A percentile compares a stretch with the other conserved stretches of the same genome.
Evolutionary conservation across 345 rosid genomes (phyloP).

Genomic region (Gossypium raimondii): DNA sequence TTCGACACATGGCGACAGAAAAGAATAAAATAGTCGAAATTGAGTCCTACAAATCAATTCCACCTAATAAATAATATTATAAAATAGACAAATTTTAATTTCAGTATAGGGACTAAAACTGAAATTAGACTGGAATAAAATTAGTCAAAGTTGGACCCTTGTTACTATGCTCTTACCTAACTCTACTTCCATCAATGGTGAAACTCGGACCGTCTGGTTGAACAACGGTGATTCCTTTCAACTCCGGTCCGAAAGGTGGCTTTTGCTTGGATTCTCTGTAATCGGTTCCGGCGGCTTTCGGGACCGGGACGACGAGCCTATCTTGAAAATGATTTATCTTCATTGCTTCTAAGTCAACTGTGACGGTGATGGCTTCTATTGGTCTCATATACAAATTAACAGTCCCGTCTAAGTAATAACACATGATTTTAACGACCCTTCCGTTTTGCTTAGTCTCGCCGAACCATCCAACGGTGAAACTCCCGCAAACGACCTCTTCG

Average conservation of each 20-base stretch:
- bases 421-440: constrained; percentile 31
- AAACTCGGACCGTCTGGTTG: constrained; percentile 44
- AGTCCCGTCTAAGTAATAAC: constrained; percentile 33
- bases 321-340: constrained; percentile 25
- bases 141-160: background rate
- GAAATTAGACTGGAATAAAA: background rate
- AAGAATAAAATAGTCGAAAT: background rate
- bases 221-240: constrained; percentile 27
- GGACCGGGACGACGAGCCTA: constrained; percentile 26
- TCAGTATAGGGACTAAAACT: background rate
- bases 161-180: constrained; percentile 23
- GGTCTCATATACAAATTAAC: constrained; percentile 38
- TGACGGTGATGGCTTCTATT: constrained; percentile 30
- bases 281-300: constrained; percentile 38
- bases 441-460: constrained; percentile 23
- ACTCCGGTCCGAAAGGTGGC: constrained; percentile 15
- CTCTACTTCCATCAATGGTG: constrained; percentile 27
- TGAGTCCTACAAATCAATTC: too few relatives aligned
- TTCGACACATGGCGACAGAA: background rate
- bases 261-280: constrained; percentile 31
- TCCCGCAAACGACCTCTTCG: constrained; percentile 24
- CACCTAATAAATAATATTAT: too few relatives aligned
- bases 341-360: constrained; percentile 33
- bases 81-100: too few relatives aligned
- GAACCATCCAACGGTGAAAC: constrained; percentile 31